Percentiles rank a stretch among this genome's conserved stretches.
These are phyloP conservation scores for Coemansia sp. DNA, from an alignment of 192 early-diverging fungal species.

Conservation along the genomic window DNA sequence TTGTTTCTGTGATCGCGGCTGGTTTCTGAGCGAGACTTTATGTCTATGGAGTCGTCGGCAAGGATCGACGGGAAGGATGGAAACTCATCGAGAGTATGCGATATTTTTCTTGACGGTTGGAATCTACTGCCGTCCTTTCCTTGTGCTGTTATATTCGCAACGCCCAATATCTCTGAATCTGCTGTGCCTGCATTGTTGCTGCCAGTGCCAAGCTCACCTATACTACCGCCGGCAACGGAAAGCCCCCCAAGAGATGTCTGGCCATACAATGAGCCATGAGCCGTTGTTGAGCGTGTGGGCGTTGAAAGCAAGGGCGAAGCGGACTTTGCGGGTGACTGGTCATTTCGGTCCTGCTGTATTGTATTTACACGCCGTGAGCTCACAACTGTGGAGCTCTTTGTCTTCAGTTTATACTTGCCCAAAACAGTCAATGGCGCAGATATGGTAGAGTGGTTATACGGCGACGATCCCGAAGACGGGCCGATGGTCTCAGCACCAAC, in stretches of 20 bases:
- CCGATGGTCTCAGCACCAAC: conserved; percentile 35
- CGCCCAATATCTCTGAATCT: not conserved
- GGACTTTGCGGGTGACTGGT: conserved; percentile 17
- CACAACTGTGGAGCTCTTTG: conserved; percentile 38
- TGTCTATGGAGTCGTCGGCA: conserved; percentile 16
- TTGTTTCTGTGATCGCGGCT: conserved; percentile 25
- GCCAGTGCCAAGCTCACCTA: not conserved
- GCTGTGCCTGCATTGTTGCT: conserved; percentile 3
- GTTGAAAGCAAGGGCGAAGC: conserved; percentile 23
- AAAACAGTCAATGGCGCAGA: conserved; percentile 48
- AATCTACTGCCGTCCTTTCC: not conserved
- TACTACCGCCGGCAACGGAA: not conserved
- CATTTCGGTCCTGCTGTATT: conserved; percentile 17
- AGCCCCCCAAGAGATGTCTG: conserved; percentile 14
- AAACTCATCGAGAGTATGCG: conserved; percentile 46
- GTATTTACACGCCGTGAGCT: conserved; percentile 35
- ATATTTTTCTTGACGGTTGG: conserved; percentile 1
- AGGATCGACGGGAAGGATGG: conserved; percentile 32
- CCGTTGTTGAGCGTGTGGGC: conserved; percentile 16
- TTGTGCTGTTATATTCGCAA: not conserved
- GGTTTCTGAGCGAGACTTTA: conserved; percentile 25
- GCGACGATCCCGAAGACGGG: conserved; percentile 31
- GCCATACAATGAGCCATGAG: not conserved
- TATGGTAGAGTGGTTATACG: conserved; percentile 44
- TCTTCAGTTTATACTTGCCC: conserved; percentile 53